Base-by-base conservation (phyloP, 345 rosid genomes). In the Iberis pinnata region DNA sequence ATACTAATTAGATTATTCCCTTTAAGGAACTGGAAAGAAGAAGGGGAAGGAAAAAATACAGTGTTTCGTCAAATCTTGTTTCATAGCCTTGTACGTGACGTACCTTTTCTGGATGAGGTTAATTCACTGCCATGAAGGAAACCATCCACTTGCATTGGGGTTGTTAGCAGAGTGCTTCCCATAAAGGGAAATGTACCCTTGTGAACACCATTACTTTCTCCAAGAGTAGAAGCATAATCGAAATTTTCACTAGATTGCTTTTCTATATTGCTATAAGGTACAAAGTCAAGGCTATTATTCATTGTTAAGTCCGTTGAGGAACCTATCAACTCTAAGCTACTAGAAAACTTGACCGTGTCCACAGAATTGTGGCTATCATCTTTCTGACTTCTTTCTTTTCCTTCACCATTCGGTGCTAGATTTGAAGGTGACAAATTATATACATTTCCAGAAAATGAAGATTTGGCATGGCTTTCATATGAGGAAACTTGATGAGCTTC, bases 91-190 rank as follows among this genome's bases (percentile, higher is more conserved):
- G n/a, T n/a, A n/a, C n/a, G n/a, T n/a, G n/a, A 52, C 12, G 31
- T 70, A 74, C 77, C 80, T 73, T 69, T 65, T 58, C 49, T 63
- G 15, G 42, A 70, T 60, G 79, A n/a, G n/a, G n/a, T n/a, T n/a
- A n/a, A n/a, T n/a, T n/a, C n/a, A n/a, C n/a, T n/a, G n/a, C n/a
- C n/a, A n/a, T n/a, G n/a, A n/a, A n/a, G n/a, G n/a, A n/a, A n/a
- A n/a, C n/a, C n/a, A n/a, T n/a, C n/a, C n/a, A n/a, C 65, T 70
- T 64, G 54, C 51, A 48, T 60, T 9, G 70, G 54, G 36, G 57
- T 72, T 59, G 75, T 66, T 47, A 31, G 67, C 16, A 59, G 42
- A 31, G 33, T 49, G 55, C 63, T 67, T n/a, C n/a, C n/a, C n/a
- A n/a, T n/a, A n/a, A n/a, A n/a, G 50, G 53, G 65, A 43, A 72